Percentiles rank a stretch among this genome's conserved stretches.
Conservation (phyloP, 352 stramenopile genomes). For the Pythium biforme region DNA sequence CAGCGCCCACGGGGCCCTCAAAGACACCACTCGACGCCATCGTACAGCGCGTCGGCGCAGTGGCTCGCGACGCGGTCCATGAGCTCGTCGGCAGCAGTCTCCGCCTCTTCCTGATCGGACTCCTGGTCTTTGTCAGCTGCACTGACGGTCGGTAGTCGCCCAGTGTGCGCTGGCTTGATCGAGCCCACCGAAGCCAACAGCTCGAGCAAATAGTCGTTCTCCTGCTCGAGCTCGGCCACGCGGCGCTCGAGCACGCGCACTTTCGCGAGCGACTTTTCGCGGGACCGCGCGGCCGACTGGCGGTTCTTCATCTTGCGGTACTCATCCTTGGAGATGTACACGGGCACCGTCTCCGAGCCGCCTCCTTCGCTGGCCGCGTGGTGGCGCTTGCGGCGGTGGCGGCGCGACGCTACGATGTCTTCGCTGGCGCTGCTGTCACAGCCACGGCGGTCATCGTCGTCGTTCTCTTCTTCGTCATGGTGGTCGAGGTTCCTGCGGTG, state of each 20-base stretch:
- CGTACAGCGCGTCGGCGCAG: neutral
- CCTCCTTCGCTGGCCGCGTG: neutral
- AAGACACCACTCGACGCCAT: neutral
- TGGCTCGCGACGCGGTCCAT: neutral
- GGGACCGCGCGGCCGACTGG: conserved; percentile 1
- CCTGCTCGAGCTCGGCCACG: conserved; percentile 3
- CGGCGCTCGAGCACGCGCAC: conserved; percentile 6
- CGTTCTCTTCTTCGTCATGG: neutral
- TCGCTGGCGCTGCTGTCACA: neutral
- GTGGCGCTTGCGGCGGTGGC: neutral
- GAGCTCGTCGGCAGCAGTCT: neutral
- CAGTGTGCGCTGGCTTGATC: neutral
- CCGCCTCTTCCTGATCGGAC: neutral
- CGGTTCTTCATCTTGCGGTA: conserved; percentile 7
- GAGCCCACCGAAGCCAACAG: neutral
- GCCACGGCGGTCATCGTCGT: neutral
- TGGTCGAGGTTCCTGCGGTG: neutral
- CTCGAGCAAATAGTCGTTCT: conserved; percentile 13
- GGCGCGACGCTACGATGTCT: neutral
- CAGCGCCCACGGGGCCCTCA: neutral
- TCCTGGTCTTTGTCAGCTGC: no score
- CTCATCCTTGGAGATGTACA: conserved; percentile 3
- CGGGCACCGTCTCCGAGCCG: neutral
- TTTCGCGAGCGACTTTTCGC: neutral
- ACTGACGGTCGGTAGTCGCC: neutral